Evolutionary conservation across 306 rosid species (phyloP).

Genomic region (Calophaca sinica): DNA sequence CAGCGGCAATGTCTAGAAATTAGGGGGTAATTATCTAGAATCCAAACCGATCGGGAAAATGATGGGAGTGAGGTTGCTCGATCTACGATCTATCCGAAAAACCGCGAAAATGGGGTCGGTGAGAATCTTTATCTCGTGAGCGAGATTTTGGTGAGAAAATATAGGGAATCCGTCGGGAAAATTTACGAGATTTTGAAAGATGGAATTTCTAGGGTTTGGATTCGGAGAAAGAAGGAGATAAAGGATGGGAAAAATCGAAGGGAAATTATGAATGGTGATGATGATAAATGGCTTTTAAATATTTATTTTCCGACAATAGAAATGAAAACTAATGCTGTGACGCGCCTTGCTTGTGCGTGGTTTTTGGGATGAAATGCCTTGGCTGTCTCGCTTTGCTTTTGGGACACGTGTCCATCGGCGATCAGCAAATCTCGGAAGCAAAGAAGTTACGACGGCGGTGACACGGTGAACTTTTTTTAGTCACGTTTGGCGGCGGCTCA

Average conservation of each 20-base stretch:
- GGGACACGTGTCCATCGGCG: slow-evolving; percentile 28
- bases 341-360: slow-evolving; percentile 37
- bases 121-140: slow-evolving; percentile 27
- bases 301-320: slow-evolving; percentile 6
- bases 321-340: background rate
- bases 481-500: slow-evolving; percentile 41
- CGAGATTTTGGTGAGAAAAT: slow-evolving; percentile 52
- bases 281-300: slow-evolving; percentile 9
- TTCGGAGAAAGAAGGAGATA: background rate
- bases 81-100: slow-evolving; percentile 42
- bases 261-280: background rate
- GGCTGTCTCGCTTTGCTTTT: background rate
- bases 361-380: background rate
- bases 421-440: background rate
- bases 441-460: background rate
- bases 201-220: slow-evolving; percentile 51
- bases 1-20: slow-evolving; percentile 2
- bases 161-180: slow-evolving; percentile 49
- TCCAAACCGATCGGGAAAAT: slow-evolving; percentile 37
- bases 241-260: background rate
- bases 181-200: slow-evolving; percentile 43
- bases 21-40: background rate
- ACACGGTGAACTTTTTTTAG: background rate
- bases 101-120: slow-evolving; percentile 27
- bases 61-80: slow-evolving; percentile 26